These are phyloP conservation scores for Stachybotrys chartarum DNA, from an alignment of 2,329 filamentous ascomycete species.

Conservation along the genomic window DNA sequence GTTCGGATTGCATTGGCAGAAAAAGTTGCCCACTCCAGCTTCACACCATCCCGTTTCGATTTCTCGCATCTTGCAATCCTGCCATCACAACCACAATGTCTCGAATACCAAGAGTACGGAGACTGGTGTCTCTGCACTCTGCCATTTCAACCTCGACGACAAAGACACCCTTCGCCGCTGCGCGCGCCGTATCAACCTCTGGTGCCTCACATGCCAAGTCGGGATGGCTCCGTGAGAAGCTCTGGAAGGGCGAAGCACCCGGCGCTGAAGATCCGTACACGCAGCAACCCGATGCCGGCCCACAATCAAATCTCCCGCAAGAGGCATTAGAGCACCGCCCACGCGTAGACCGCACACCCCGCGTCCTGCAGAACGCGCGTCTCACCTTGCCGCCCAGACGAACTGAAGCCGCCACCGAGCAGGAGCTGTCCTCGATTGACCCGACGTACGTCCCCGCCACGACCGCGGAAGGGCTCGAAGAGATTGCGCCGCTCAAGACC, in stretches of 20 bases:
- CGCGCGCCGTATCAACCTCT: constrained; percentile 17
- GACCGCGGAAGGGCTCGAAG: constrained; percentile 35
- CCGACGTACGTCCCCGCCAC: constrained; percentile 40
- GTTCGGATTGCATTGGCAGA: background rate
- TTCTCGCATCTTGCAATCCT: constrained; percentile 1
- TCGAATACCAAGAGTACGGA: constrained; percentile 31
- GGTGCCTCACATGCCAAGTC: constrained; percentile 22
- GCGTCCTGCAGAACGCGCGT: constrained; percentile 16
- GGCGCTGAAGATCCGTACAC: constrained; percentile 32
- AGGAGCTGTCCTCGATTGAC: constrained; percentile 18
- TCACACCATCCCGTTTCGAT: background rate
- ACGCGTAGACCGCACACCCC: constrained; percentile 14
- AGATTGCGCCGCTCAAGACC: constrained; percentile 35
- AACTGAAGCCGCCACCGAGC: constrained; percentile 24
- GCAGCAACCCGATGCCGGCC: constrained; percentile 19
- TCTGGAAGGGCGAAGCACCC: constrained; percentile 32
- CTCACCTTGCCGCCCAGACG: constrained; percentile 24
- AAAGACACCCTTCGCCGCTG: constrained; percentile 16
- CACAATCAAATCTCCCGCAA: constrained; percentile 20
- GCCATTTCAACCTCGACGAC: constrained; percentile 12
- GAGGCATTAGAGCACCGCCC: constrained; percentile 17
- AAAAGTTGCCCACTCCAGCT: background rate
- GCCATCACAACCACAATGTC: constrained; percentile 23
- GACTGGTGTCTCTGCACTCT: constrained; percentile 22
- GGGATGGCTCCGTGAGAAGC: constrained; percentile 29